Base-by-base conservation (phyloP, 2,329 filamentous ascomycete species). In the Pseudogymnoascus destructans region DNA sequence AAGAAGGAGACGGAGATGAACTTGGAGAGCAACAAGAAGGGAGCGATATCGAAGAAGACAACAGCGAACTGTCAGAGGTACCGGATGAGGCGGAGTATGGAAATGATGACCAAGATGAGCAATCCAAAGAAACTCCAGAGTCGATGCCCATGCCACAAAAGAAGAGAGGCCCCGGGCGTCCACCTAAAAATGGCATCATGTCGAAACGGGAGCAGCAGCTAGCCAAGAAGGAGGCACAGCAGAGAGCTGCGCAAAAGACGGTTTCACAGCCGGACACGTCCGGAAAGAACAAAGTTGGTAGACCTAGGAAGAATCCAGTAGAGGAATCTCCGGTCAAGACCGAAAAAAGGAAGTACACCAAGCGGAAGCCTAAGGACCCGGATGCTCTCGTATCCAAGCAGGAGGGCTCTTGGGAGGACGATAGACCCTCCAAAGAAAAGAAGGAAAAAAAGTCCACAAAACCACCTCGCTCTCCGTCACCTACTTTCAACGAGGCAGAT, bases 161-260 rank as follows among this genome's bases (percentile, higher is more conserved):
- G 60, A 69, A 66, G 58, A 82, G 87, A 64, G 87, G 87, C 11
- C 87, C 87, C 8, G 87, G 87, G n/a, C 76, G 87, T 57, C 87
- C 87, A 17, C 87, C 87, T 0, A 91, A 91, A 73, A 87, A 91
- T 66, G 87, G 87, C 25, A 79, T 89, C 67, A 88, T 90, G 81
- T 91, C 87, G 1, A 90, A 90, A 71, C 77, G 87, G 59, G 85
- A 90, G 66, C 78, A 84, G 63, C 76, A 81, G 15, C 70, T 82
- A 54, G 76, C 83, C 6, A 81, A 84, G 71, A 86, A 84, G 69
- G 74, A 77, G 60, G 70, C 73, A 38, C 74, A 77, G 64, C 78
- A 79, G 61, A 71, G 84, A 89, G 65, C 78, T 83, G 75, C 76
- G 17, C 79, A 79, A 72, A 78, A 80, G 67, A 78, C 75, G 3